phyloP scores from a whole-genome alignment of 345 rosid species.

The Eucalyptus leucophloia region DNA sequence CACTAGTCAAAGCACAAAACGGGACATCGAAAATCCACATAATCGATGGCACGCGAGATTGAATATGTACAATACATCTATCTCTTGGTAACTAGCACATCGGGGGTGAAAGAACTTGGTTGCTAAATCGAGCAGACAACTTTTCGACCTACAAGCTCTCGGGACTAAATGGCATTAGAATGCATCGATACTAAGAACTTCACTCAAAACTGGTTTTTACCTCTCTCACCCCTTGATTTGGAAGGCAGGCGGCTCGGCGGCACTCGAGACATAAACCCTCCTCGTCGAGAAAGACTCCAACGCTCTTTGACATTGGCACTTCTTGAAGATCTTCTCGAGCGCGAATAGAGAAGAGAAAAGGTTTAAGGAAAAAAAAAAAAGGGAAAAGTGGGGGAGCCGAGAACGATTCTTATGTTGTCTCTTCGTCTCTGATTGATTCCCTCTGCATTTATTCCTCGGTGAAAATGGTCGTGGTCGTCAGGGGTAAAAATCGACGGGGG shows the following conservation, averaged over 20 bases:
- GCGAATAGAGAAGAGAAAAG: neutral
- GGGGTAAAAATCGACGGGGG: neutral
- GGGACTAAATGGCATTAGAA: neutral
- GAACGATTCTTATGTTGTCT: neutral
- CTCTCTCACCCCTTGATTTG: too few species aligned
- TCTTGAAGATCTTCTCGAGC: neutral
- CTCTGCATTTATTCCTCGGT: neutral
- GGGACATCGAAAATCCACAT: neutral
- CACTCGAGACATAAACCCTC: neutral
- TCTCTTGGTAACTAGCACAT: neutral
- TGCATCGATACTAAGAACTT: neutral
- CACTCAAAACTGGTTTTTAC: too few species aligned
- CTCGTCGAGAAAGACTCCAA: neutral
- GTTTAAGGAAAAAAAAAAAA: too few species aligned
- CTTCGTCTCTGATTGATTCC: neutral
- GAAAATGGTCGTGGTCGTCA: neutral
- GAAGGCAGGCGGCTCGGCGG: too few species aligned
- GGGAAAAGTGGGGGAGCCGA: neutral
- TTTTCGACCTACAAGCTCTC: neutral
- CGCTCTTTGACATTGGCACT: neutral
- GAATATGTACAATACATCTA: neutral
- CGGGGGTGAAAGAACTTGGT: neutral
- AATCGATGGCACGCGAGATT: neutral
- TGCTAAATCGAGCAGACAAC: neutral
- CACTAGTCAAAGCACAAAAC: neutral